Evolutionary conservation across 768 basidiomycete genomes (phyloP).

Genomic region (Termitomyces sp.): DNA sequence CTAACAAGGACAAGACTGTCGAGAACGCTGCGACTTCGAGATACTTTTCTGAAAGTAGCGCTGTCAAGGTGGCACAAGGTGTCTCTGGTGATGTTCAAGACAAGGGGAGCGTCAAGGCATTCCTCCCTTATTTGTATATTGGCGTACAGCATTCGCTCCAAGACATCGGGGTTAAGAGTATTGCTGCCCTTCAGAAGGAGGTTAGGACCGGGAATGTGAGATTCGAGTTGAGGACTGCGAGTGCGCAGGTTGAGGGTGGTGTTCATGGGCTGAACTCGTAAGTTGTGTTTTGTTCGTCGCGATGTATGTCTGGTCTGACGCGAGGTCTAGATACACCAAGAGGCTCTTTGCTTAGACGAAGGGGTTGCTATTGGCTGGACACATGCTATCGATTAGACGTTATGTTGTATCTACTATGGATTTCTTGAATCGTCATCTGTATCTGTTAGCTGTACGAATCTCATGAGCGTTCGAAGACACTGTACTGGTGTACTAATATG

Average conservation of each 20-base stretch:
- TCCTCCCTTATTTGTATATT: slow-evolving; percentile 80
- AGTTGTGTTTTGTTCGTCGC: slow-evolving; percentile 30
- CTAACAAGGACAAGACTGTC: slow-evolving; percentile 43
- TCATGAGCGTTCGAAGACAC: background rate
- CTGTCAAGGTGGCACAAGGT: slow-evolving; percentile 95
- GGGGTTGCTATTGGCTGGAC: background rate
- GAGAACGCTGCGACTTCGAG: slow-evolving; percentile 96
- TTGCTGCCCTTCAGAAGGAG: slow-evolving; percentile 62
- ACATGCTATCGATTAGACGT: slow-evolving; percentile 1
- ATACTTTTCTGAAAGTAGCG: slow-evolving; percentile 91
- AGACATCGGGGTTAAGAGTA: slow-evolving; percentile 79
- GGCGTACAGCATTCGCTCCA: slow-evolving; percentile 94
- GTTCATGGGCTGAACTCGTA: slow-evolving; percentile 95
- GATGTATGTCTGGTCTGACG: slow-evolving; percentile 6
- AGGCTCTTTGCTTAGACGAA: slow-evolving; percentile 28
- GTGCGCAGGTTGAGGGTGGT: slow-evolving; percentile 93
- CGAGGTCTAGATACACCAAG: slow-evolving; percentile 32
- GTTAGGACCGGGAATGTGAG: slow-evolving; percentile 68
- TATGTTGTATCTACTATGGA: slow-evolving; percentile 4
- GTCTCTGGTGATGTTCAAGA: slow-evolving; percentile 97
- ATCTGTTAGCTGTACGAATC: slow-evolving; percentile 10
- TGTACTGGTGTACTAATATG: too few species aligned
- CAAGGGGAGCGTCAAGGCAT: slow-evolving; percentile 92
- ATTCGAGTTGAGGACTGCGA: slow-evolving; percentile 92
- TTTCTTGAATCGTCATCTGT: slow-evolving; percentile 4